Evolutionary conservation across 2,329 filamentous ascomycete genomes (phyloP).

Genomic region (Lachnellula cervina): DNA sequence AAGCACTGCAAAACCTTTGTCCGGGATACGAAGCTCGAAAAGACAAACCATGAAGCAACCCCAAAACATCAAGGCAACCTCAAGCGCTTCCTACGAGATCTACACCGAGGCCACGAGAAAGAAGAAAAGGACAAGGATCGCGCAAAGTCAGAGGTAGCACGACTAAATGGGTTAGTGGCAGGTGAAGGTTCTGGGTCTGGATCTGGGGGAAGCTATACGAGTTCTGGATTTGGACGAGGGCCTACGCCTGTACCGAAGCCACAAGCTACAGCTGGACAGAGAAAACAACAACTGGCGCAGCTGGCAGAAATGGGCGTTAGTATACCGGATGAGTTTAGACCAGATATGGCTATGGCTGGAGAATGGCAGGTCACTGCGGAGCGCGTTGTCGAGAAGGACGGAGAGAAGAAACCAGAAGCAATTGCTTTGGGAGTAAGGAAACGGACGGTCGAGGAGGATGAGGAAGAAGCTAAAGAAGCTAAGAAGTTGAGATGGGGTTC

Average conservation of each 20-base stretch:
- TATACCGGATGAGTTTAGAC: conserved; percentile 71
- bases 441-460: conserved; percentile 54
- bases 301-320: conserved; percentile 81
- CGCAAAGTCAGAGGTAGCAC: conserved; percentile 78
- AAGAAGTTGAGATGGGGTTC: conserved; percentile 48
- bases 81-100: conserved; percentile 82
- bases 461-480: conserved; percentile 54
- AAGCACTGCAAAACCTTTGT: conserved; percentile 91
- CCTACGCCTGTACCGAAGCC: conserved; percentile 29
- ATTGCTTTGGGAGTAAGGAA: conserved; percentile 57
- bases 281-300: conserved; percentile 81
- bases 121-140: conserved; percentile 76
- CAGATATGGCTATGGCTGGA: conserved; percentile 80
- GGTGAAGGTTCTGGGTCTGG: conserved; percentile 14
- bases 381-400: conserved; percentile 34
- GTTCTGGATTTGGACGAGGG: conserved; percentile 19
- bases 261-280: conserved; percentile 52
- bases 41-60: conserved; percentile 82
- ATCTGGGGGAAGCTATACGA: conserved; percentile 19
- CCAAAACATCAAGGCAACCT: conserved; percentile 78
- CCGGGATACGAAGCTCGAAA: conserved; percentile 87
- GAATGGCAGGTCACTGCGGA: conserved; percentile 69
- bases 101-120: conserved; percentile 79
- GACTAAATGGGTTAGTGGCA: conserved; percentile 72
- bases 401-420: conserved; percentile 39